Conservation (phyloP, 768 basidiomycete species). For the Lentinus tigrinus region DNA sequence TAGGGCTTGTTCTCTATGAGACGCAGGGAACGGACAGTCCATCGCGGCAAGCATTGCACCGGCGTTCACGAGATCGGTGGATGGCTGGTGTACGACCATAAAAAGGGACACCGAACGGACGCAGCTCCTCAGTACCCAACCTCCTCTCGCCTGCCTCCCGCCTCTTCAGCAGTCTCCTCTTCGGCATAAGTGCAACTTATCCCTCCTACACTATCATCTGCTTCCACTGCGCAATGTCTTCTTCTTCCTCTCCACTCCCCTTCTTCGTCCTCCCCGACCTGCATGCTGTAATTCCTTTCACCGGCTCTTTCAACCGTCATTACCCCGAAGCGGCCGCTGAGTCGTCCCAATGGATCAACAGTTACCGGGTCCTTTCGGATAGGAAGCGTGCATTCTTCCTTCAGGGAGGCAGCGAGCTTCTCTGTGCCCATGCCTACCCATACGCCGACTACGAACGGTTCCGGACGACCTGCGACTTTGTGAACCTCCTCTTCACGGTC, state of each 20-base stretch:
- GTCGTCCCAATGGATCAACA: slow-evolving; percentile 62
- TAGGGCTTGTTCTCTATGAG: too few relatives aligned
- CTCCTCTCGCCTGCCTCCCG: neutral
- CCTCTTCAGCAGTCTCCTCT: neutral
- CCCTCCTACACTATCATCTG: neutral
- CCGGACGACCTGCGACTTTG: slow-evolving; percentile 61
- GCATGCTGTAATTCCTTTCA: slow-evolving; percentile 42
- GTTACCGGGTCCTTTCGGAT: slow-evolving; percentile 56
- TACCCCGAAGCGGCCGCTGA: slow-evolving; percentile 54
- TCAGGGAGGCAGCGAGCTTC: slow-evolving; percentile 58
- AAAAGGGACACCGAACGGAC: neutral
- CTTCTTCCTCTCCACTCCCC: neutral
- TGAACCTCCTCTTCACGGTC: slow-evolving; percentile 63
- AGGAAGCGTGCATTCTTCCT: slow-evolving; percentile 64
- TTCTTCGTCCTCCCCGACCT: slow-evolving; percentile 57
- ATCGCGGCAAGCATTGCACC: too few relatives aligned
- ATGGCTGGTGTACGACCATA: neutral
- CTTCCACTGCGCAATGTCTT: neutral
- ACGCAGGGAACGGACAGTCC: too few relatives aligned
- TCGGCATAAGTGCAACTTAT: neutral
- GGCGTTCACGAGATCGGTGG: too few relatives aligned
- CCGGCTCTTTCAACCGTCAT: slow-evolving; percentile 54
- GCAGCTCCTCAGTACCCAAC: neutral
- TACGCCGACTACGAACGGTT: slow-evolving; percentile 58
- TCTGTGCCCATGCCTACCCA: slow-evolving; percentile 60